Evolutionary conservation across 2,329 filamentous ascomycete genomes (phyloP).

Genomic region (Aspergillus niger): DNA sequence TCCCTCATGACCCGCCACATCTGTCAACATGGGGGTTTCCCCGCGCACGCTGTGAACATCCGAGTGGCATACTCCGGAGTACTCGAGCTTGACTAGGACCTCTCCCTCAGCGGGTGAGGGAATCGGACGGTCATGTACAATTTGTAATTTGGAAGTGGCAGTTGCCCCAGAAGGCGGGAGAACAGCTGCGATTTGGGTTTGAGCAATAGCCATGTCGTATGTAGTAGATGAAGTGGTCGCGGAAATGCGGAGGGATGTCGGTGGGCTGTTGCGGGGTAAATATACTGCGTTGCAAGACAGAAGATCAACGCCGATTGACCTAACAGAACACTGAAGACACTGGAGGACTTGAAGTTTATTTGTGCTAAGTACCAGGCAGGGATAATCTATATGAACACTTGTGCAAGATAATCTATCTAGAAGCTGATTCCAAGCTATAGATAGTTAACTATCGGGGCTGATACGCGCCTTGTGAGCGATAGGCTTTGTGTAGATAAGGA

Average conservation of each 20-base stretch:
- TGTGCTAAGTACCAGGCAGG: too few species aligned
- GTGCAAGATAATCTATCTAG: neutral
- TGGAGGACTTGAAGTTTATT: too few species aligned
- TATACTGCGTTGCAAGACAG: neutral
- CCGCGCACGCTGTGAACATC: conserved; percentile 50
- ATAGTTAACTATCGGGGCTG: neutral
- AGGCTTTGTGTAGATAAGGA: neutral
- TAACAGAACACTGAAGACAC: neutral
- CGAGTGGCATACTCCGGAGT: conserved; percentile 51
- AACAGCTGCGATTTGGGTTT: conserved; percentile 35
- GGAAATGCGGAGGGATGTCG: neutral
- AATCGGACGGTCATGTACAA: conserved; percentile 33
- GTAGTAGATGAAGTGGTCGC: neutral
- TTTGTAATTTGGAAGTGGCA: conserved; percentile 25
- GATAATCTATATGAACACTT: neutral
- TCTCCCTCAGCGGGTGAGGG: conserved; percentile 43
- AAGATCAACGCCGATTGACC: neutral
- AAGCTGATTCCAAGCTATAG: neutral
- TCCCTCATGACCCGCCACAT: conserved; percentile 52
- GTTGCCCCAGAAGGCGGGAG: conserved; percentile 27
- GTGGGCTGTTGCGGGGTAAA: conserved; percentile 4
- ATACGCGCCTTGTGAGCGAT: neutral
- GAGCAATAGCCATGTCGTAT: conserved; percentile 18
- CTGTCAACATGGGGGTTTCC: conserved; percentile 46
- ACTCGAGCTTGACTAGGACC: conserved; percentile 51